Percentiles rank a stretch among this genome's conserved stretches.
Evolutionary conservation across 257 asterid species (phyloP).

Genomic region (Nicotiana paniculata): DNA sequence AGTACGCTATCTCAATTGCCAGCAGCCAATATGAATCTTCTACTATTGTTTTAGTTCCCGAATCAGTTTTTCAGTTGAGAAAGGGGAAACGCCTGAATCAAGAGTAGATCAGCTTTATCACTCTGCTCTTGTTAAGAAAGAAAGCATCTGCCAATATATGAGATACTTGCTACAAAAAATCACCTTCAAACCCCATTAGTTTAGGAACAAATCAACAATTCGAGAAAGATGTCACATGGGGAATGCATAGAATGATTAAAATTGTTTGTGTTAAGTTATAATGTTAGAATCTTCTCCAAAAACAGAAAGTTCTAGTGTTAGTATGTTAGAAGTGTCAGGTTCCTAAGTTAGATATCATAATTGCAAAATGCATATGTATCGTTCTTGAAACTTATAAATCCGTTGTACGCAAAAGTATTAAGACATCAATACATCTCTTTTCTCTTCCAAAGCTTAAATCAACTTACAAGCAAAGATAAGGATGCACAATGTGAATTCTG

Average conservation of each 20-base stretch:
- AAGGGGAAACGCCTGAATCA: background rate
- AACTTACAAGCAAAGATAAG: background rate
- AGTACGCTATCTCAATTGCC: background rate
- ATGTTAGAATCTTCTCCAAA: background rate
- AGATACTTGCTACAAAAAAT: background rate
- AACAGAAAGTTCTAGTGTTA: too few species aligned
- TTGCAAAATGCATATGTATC: background rate
- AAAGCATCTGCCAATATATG: background rate
- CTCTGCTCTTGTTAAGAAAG: background rate
- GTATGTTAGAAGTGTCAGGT: background rate
- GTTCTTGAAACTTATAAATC: background rate
- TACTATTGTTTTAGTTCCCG: background rate
- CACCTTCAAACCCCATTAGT: background rate
- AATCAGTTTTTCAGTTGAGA: background rate
- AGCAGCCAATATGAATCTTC: background rate
- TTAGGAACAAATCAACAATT: background rate
- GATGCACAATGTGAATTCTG: background rate
- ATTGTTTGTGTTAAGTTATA: background rate
- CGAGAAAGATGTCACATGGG: background rate
- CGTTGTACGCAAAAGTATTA: background rate
- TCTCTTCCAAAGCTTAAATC: background rate
- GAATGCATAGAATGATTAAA: background rate
- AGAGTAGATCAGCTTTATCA: background rate
- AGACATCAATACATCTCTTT: background rate
- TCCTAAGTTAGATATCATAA: background rate